Conservation (phyloP, 2,329 filamentous ascomycete species). For the Talaromyces sp. region DNA sequence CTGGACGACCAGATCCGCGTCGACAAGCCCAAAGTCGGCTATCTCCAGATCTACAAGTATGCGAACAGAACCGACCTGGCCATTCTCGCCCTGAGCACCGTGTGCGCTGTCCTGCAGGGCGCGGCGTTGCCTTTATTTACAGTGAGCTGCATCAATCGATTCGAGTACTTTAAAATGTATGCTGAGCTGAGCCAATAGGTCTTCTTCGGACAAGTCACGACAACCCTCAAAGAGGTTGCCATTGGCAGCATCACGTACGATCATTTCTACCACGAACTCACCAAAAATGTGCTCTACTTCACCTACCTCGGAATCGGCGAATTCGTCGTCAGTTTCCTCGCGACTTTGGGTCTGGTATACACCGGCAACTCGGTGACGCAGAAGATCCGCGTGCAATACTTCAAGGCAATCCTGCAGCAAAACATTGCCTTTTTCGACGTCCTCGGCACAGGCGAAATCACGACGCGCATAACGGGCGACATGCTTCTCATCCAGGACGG, state of each 20-base stretch:
- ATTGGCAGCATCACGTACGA: conserved; percentile 42
- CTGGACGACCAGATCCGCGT: conserved; percentile 56
- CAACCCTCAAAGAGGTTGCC: conserved; percentile 64
- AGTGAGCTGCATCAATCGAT: conserved; percentile 33
- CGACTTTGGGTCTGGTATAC: conserved; percentile 89
- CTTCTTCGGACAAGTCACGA: conserved; percentile 71
- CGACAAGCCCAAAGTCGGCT: conserved; percentile 58
- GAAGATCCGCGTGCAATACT: conserved; percentile 76
- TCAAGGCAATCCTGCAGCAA: conserved; percentile 76
- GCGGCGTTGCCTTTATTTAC: conserved; percentile 77
- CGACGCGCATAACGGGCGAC: conserved; percentile 88
- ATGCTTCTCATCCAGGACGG: conserved; percentile 91
- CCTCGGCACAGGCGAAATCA: conserved; percentile 86
- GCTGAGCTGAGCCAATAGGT: conserved; percentile 29
- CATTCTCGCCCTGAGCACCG: conserved; percentile 56
- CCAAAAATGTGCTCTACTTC: conserved; percentile 69
- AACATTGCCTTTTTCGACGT: conserved; percentile 94
- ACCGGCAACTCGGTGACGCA: conserved; percentile 72
- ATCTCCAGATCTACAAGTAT: conserved; percentile 64
- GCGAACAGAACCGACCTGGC: conserved; percentile 59
- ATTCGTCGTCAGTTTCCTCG: conserved; percentile 71
- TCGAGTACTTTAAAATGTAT: neutral
- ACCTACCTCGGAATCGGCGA: conserved; percentile 77
- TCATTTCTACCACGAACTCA: conserved; percentile 57
- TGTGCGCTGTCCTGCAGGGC: conserved; percentile 66